Percentiles rank a stretch among this genome's conserved stretches.
phyloP scores from a whole-genome alignment of 169 alveolate genomes.

The Eimeria necatrix region DNA sequence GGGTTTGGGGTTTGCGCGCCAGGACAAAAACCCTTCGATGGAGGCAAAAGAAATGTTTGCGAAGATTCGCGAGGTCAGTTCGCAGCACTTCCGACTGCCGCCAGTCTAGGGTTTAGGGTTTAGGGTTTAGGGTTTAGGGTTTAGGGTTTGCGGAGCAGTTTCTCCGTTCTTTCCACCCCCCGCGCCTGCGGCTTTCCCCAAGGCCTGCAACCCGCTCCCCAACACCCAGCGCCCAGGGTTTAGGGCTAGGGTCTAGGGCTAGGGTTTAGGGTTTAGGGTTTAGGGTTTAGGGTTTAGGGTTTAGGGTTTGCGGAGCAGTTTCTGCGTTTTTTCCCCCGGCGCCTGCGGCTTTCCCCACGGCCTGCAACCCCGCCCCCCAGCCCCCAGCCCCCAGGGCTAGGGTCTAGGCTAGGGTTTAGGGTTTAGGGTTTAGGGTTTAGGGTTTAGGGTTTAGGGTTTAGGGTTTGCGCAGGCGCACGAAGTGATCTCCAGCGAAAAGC shows the following conservation, averaged over 20 bases:
- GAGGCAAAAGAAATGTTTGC: slow-evolving; percentile 74
- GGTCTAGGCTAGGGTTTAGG: too few relatives aligned
- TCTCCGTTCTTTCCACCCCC: too few relatives aligned
- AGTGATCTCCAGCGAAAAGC: slow-evolving; percentile 50
- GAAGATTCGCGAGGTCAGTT: slow-evolving; percentile 58
- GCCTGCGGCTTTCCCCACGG: too few relatives aligned
- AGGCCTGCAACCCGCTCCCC: too few relatives aligned
- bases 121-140: slow-evolving; percentile 22
- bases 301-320: neutral
- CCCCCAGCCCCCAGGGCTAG: too few relatives aligned
- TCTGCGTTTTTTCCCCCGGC: too few relatives aligned
- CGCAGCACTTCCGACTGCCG: neutral
- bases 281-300: neutral
- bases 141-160: neutral
- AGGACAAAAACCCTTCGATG: slow-evolving; percentile 67
- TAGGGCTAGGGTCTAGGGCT: neutral
- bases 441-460: neutral
- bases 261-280: neutral
- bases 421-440: neutral
- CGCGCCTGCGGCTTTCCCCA: too few relatives aligned
- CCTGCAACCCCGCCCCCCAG: too few relatives aligned
- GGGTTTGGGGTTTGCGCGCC: neutral
- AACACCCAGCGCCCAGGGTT: too few relatives aligned
- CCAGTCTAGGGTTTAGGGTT: slow-evolving; percentile 1
- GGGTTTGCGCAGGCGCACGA: slow-evolving; percentile 64